phyloP scores from a whole-genome alignment of 352 stramenopile genomes.

The Lagenidium giganteum region DNA sequence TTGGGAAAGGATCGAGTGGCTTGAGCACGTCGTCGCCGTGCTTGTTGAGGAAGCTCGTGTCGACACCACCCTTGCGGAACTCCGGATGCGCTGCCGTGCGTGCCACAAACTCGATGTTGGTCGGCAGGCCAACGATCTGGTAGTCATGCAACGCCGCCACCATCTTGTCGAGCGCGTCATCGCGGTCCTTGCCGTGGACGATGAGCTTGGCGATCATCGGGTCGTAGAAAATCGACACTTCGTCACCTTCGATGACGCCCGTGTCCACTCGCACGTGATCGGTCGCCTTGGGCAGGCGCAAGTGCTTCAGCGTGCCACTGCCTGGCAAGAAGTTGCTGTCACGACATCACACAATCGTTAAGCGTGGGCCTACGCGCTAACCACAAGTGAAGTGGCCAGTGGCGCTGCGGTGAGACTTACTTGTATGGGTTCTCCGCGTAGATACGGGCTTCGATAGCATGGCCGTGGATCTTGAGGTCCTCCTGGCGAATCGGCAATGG shows the following conservation, averaged over 20 bases:
- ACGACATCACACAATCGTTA: neutral
- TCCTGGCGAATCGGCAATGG: conserved; percentile 85
- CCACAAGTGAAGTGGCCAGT: too few species aligned
- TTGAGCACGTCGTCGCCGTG: conserved; percentile 81
- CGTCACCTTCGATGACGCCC: conserved; percentile 83
- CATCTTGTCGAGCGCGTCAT: conserved; percentile 80
- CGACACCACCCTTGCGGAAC: conserved; percentile 87
- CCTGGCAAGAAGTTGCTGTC: conserved; percentile 86
- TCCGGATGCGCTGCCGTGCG: conserved; percentile 81
- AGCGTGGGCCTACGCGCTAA: neutral
- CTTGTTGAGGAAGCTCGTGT: conserved; percentile 93
- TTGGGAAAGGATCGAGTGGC: conserved; percentile 39
- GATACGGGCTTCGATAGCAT: conserved; percentile 92
- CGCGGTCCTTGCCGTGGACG: conserved; percentile 82
- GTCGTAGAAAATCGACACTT: conserved; percentile 92
- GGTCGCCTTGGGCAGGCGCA: conserved; percentile 66
- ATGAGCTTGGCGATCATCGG: conserved; percentile 95
- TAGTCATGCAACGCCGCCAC: conserved; percentile 86
- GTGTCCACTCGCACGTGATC: conserved; percentile 87
- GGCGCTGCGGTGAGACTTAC: too few species aligned
- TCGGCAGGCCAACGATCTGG: conserved; percentile 90
- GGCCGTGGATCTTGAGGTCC: conserved; percentile 82
- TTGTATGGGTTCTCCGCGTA: conserved; percentile 94
- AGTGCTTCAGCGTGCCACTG: conserved; percentile 81
- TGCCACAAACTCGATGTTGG: conserved; percentile 94